A percentile compares a stretch with the other conserved stretches of the same genome.
Conservation (phyloP, 169 alveolate species). For the Plasmodium gaboni region DNA sequence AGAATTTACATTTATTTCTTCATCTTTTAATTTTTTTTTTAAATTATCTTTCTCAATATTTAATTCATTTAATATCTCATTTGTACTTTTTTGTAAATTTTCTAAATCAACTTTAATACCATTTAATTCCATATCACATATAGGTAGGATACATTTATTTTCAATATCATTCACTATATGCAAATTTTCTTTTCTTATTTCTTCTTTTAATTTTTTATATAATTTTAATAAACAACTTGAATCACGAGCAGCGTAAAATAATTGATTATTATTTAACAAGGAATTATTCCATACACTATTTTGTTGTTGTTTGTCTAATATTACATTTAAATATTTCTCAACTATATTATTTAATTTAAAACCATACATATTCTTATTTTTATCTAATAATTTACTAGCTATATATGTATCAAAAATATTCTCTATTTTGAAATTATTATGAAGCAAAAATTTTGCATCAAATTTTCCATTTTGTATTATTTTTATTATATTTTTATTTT, state of each 20-base stretch:
- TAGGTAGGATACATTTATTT: constrained; percentile 86
- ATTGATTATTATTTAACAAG: constrained; percentile 84
- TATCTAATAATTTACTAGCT: constrained; percentile 86
- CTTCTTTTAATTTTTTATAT: constrained; percentile 81
- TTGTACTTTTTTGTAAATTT: constrained; percentile 80
- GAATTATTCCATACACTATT: constrained; percentile 86
- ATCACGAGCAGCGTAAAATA: constrained; percentile 89
- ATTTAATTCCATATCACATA: constrained; percentile 89
- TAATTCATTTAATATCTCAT: constrained; percentile 81
- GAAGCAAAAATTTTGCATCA: constrained; percentile 84
- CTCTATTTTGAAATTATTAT: constrained; percentile 69
- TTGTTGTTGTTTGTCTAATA: constrained; percentile 89
- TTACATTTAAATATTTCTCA: constrained; percentile 84
- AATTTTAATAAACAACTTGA: constrained; percentile 88
- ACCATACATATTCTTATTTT: constrained; percentile 83
- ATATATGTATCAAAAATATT: constrained; percentile 88
- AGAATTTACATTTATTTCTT: constrained; percentile 84
- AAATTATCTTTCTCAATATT: constrained; percentile 75
- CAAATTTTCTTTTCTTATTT: constrained; percentile 80
- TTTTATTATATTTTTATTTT: constrained; percentile 76
- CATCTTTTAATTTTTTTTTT: constrained; percentile 78
- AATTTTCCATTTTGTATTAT: constrained; percentile 90
- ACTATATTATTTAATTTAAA: constrained; percentile 85
- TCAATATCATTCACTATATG: constrained; percentile 85
- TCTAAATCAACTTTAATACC: constrained; percentile 86